These are phyloP conservation scores for Botrytis porri DNA, from an alignment of 2,329 filamentous ascomycete species.

Conservation along the genomic window DNA sequence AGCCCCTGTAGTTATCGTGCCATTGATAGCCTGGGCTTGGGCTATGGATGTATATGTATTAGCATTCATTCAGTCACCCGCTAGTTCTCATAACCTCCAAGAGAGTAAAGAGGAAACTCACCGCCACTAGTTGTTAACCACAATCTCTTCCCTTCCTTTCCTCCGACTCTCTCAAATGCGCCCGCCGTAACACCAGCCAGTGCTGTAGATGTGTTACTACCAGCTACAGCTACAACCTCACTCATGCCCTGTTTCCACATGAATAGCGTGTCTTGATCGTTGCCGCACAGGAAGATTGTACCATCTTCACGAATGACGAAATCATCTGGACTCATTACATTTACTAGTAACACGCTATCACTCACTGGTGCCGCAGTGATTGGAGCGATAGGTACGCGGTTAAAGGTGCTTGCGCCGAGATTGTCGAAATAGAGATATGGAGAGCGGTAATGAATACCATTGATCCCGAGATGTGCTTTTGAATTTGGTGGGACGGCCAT, in stretches of 20 bases:
- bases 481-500: slow-evolving; percentile 23
- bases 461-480: slow-evolving; percentile 24
- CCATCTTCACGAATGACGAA: slow-evolving; percentile 24
- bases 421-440: slow-evolving; percentile 34
- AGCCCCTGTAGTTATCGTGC: neutral
- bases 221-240: slow-evolving; percentile 18
- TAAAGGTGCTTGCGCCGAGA: slow-evolving; percentile 17
- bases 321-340: slow-evolving; percentile 20
- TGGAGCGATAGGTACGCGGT: neutral
- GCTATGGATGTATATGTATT: neutral
- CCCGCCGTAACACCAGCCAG: slow-evolving; percentile 25
- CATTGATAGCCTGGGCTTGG: neutral
- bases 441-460: slow-evolving; percentile 32
- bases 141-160: slow-evolving; percentile 13
- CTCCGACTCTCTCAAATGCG: slow-evolving; percentile 22
- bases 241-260: neutral
- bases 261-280: slow-evolving; percentile 18
- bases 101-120: slow-evolving; percentile 15
- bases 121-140: slow-evolving; percentile 25
- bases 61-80: neutral
- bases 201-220: slow-evolving; percentile 18
- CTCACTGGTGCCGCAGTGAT: neutral
- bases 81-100: neutral
- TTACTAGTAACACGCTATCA: slow-evolving; percentile 12
- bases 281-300: slow-evolving; percentile 20